Base-by-base conservation (phyloP, 139 green algal species). In the Chlamydomonas urium region DNA sequence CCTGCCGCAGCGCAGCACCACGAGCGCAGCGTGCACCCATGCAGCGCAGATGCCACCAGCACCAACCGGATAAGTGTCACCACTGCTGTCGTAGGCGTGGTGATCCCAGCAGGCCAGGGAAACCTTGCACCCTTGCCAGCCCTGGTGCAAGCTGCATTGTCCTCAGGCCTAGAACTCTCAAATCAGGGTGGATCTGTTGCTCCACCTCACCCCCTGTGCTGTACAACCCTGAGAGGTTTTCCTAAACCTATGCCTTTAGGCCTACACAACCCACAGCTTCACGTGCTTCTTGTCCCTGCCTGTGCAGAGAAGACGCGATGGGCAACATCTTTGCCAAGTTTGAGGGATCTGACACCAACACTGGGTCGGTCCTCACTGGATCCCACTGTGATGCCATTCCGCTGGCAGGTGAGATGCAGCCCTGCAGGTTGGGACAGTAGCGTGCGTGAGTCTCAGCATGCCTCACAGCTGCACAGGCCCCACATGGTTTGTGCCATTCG, bases 361-460 rank as follows among this genome's bases (percentile, higher is more conserved):
- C 66, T 23, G 79, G 83, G 0, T 72, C 82, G 3, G 85, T 98
- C 10, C 61, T 85, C 1, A 97, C 90, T 2, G 94, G 94, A 24
- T 96, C 87, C 4, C 94, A 98, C 65, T 88, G 65, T 58, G 94
- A 98, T 65, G 94, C 94, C 47, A 98, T 98, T 47, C 94, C 94
- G 1, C 76, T 92, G 32, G 88, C 93, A 3, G 92, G 92, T 57
- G 75, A 53, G 71, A 8, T 28, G 3, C 35, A 53, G 10, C 5
- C n/a, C 19, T 62, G 29, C 24, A 47, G 8, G 33, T 14, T 65
- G 56, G 4, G 47, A 2, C n/a, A n/a, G n/a, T n/a, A n/a, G n/a
- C n/a, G n/a, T n/a, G n/a, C n/a, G n/a, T n/a, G n/a, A n/a, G n/a
- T n/a, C n/a, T n/a, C n/a, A n/a, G n/a, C n/a, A n/a, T n/a, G n/a